phyloP scores from a whole-genome alignment of 202 grass and related monocot genomes.

The Sporobolus alterniflorus region DNA sequence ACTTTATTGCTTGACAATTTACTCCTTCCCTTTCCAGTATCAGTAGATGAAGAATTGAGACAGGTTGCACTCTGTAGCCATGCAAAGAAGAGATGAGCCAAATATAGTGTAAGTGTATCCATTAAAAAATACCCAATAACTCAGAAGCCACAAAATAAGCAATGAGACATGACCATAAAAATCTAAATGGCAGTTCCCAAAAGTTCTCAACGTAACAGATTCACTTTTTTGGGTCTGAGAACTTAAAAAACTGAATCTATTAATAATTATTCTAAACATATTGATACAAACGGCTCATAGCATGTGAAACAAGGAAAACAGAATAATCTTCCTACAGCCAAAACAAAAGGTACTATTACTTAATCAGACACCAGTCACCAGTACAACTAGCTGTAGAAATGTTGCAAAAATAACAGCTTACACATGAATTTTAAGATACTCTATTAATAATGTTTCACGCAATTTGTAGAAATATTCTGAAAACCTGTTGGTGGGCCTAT shows the following conservation, averaged over 20 bases:
- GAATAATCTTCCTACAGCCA: neutral
- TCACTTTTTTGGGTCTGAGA: neutral
- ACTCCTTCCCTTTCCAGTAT: conserved; percentile 93
- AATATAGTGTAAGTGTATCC: conserved; percentile 1
- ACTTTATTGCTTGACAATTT: conserved; percentile 90
- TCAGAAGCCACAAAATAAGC: neutral
- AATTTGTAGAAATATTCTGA: conserved; percentile 1
- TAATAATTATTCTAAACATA: neutral
- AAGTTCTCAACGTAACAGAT: neutral
- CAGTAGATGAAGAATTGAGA: conserved; percentile 72
- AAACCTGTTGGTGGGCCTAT: neutral
- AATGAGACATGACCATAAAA: neutral
- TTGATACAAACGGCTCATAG: neutral
- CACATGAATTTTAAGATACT: neutral
- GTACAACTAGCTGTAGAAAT: conserved; percentile 7
- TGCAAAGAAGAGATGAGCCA: conserved; percentile 23
- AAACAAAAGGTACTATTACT: neutral
- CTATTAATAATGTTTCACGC: neutral
- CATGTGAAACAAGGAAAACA: neutral
- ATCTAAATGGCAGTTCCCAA: neutral
- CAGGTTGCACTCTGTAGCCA: conserved; percentile 69
- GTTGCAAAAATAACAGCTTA: neutral
- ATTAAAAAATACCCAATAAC: conserved; percentile 9
- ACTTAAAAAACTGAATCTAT: neutral
- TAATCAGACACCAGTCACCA: neutral